Base-by-base conservation (phyloP, 148 eudicot species). In the Fagopyrum homotropicum region DNA sequence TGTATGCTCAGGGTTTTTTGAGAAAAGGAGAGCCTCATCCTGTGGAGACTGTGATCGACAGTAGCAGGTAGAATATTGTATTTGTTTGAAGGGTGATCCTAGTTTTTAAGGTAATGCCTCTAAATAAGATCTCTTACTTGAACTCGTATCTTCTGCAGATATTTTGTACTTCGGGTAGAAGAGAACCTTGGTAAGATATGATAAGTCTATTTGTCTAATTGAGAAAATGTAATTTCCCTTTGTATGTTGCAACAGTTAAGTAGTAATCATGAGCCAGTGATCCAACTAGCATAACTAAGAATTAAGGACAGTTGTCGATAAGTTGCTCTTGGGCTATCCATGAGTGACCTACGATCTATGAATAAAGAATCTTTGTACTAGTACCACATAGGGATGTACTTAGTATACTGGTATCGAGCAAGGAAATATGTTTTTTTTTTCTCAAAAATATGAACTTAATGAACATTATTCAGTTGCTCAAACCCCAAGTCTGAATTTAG, bases 21-120 rank as follows among this genome's bases (percentile, higher is more conserved):
- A 84, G 96, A 80, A 85, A 95, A 69, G 98, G 93, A 61, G 98
- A 95, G 78, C 97, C 85, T 49, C 98, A 95, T 83, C 98, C 98
- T 45, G 96, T 95, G 80, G 98, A 95, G 86, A 29, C 98, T 81
- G 97, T 92, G 72, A 90, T 90, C 75, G 98, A 95, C 80, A 95
- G 98, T 80, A 95, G 98, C 93, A 90, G 98, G 98, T 94, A 55
- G 19, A 54, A 50, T 72, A 5, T 26, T 61, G 72, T 45, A 69
- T 30, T 77, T 47, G 44, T 45, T 45, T 26, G 40, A 30, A 11
- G 22, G 9, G 9, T 44, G 46, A 11, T 47, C 22, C 30, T 72
- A 35, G 14, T 56, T 57, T 0, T 57, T 1, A 75, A 57, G 63
- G 52, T 35, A 17, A 10, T 73, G 63, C 57, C 6, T 16, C 17